A percentile compares a stretch with the other conserved stretches of the same genome.
Evolutionary conservation across 2,329 filamentous ascomycete genomes (phyloP).

Genomic region (Calycina herbarum): DNA sequence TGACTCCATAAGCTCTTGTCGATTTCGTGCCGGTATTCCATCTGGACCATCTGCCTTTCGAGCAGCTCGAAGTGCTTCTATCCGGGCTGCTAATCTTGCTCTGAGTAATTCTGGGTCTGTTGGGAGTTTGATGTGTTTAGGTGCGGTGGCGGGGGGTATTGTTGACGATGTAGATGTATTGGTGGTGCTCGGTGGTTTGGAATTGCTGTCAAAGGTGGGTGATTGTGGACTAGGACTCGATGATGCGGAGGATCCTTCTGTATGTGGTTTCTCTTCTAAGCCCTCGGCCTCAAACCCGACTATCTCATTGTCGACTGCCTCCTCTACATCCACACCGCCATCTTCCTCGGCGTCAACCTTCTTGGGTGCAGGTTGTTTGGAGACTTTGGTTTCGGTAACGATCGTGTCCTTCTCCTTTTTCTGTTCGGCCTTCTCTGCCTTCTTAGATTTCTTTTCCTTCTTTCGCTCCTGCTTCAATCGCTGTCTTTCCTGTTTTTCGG

Average conservation of each 20-base stretch:
- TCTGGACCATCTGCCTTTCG: slow-evolving; percentile 85
- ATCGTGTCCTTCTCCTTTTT: slow-evolving; percentile 34
- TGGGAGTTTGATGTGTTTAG: slow-evolving; percentile 66
- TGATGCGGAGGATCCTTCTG: slow-evolving; percentile 41
- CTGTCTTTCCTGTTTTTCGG: slow-evolving; percentile 28
- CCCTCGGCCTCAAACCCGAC: slow-evolving; percentile 48
- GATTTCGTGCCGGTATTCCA: slow-evolving; percentile 77
- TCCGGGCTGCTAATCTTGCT: slow-evolving; percentile 75
- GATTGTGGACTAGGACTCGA: slow-evolving; percentile 57
- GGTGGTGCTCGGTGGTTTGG: slow-evolving; percentile 51
- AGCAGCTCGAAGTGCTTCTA: slow-evolving; percentile 79
- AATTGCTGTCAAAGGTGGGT: slow-evolving; percentile 57
- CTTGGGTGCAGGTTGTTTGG: slow-evolving; percentile 1
- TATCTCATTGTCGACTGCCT: slow-evolving; percentile 37
- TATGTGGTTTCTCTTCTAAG: slow-evolving; percentile 46
- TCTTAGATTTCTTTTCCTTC: slow-evolving; percentile 43
- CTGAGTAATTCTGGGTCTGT: slow-evolving; percentile 73
- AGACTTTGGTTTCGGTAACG: slow-evolving; percentile 18
- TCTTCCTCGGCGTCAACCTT: slow-evolving; percentile 27
- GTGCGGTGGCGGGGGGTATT: slow-evolving; percentile 58
- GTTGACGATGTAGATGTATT: slow-evolving; percentile 72
- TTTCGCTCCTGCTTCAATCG: slow-evolving; percentile 37
- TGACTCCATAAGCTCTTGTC: slow-evolving; percentile 89
- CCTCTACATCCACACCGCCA: slow-evolving; percentile 30
- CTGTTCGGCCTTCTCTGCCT: slow-evolving; percentile 44